Evolutionary conservation across 352 stramenopile genomes (phyloP), one percentile per base, ranked within the genome.

Genomic region (Phytophthora foliorum): DNA sequence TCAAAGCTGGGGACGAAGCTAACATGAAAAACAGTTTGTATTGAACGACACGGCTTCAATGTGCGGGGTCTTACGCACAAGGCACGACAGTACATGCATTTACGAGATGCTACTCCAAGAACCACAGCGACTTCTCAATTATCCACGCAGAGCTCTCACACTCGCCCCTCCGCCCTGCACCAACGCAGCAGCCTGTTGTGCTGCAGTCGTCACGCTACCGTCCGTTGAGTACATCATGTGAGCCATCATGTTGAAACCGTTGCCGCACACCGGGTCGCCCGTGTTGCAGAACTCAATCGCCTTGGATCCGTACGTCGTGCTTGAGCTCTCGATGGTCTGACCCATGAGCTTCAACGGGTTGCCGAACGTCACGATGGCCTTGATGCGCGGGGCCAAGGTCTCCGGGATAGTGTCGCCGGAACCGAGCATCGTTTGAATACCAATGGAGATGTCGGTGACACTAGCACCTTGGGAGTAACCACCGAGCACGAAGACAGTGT

Each of bases 391-490:
- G 4, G 66, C 61, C 11, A 73, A 27, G 6, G 54, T 34, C 38
- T 69, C 58, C 60, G 66, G 24, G 29, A 77, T 77, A 17, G 24
- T 48, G 9, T 60, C 17, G 8, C 64, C 29, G 29, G 29, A 32
- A 32, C 29, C 29, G 29, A 32, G 38, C 34, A 55, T 52, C 17
- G 64, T 77, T 10, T 58, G 60, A 39, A 74, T 74, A 4, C 71
- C 66, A 14, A 78, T 72, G 3, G 71, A 55, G 32, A 78, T 75
- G 41, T 72, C 66, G 3, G 57, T 75, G 34, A 78, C 66, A 9
- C 66, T 78, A 3, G 63, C 69, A 7, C 68, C 67, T 63, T 80
- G 68, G 5, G 72, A 80, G 68, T 80, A 77, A 0, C 63, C 69
- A 5, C 63, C 69, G 8, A 77, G 41, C 13, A 72, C 38, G 34